Evolutionary conservation across 371 early-diverging fungal genomes (phyloP).

Genomic region (Haplosporangium sp.): DNA sequence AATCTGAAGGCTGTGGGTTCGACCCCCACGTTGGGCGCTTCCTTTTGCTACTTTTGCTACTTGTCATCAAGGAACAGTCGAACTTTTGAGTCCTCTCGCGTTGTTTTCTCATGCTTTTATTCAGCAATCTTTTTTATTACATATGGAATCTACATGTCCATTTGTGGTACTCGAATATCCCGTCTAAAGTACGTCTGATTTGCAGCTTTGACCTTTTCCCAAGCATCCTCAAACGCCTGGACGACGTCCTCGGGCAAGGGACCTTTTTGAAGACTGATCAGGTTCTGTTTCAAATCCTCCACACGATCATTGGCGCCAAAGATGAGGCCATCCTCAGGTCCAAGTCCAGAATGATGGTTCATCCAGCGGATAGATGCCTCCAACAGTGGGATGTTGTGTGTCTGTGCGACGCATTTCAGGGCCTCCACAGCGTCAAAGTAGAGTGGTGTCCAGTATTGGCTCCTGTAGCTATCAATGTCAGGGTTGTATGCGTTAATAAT

Average conservation of each 20-base stretch:
- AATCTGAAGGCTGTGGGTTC: constrained; percentile 96
- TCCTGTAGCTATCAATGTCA: constrained; percentile 54
- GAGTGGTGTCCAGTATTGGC: constrained; percentile 65
- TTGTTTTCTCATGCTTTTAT: too few relatives aligned
- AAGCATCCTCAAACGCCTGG: constrained; percentile 62
- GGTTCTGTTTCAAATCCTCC: constrained; percentile 58
- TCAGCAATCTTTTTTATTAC: too few relatives aligned
- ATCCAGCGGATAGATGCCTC: constrained; percentile 72
- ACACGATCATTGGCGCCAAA: constrained; percentile 67
- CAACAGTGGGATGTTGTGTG: constrained; percentile 52
- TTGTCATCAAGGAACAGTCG: too few relatives aligned
- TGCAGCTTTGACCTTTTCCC: constrained; percentile 54
- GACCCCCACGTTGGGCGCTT: constrained; percentile 87
- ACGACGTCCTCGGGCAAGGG: constrained; percentile 63
- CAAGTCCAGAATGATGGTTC: constrained; percentile 68
- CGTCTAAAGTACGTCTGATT: constrained; percentile 58
- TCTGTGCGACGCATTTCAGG: constrained; percentile 50
- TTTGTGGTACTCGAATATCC: constrained; percentile 5
- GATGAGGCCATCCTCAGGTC: constrained; percentile 57
- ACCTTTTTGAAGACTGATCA: constrained; percentile 58
- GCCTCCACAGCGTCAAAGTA: constrained; percentile 63
- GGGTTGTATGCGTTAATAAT: neutral
- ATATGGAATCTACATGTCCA: neutral
- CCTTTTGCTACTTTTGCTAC: neutral
- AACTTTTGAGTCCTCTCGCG: too few relatives aligned